Evolutionary conservation across 1,284 basidiomycete species (phyloP).

Genomic region (Ustilago trichophora): DNA sequence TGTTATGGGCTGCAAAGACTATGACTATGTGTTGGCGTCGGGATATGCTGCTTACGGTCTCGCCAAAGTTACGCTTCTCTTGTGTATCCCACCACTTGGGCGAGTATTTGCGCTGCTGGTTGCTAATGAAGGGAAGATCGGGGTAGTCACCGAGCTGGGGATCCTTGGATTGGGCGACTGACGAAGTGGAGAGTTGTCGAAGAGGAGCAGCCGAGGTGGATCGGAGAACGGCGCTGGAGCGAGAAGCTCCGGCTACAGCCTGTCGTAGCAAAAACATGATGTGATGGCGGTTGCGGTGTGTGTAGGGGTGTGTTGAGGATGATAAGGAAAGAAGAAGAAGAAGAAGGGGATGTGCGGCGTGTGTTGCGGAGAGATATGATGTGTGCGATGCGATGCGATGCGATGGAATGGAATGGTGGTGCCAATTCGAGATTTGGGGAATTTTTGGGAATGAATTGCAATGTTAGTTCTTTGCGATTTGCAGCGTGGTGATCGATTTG

Average conservation of each 20-base stretch:
- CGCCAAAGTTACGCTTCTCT: slow-evolving; percentile 65
- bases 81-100: slow-evolving; percentile 65
- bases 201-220: slow-evolving; percentile 11
- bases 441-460: too few species aligned
- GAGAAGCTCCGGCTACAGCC: slow-evolving; percentile 29
- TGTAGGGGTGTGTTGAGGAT: too few species aligned
- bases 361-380: too few species aligned
- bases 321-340: too few species aligned
- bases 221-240: slow-evolving; percentile 19
- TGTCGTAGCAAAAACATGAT: slow-evolving; percentile 47
- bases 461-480: slow-evolving; percentile 11
- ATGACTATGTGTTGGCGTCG: too few species aligned
- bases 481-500: slow-evolving; percentile 12
- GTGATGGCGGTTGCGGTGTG: too few species aligned
- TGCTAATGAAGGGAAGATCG: slow-evolving; percentile 50
- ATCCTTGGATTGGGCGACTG: slow-evolving; percentile 42
- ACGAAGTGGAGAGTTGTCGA: slow-evolving; percentile 32
- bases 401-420: too few species aligned
- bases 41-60: slow-evolving; percentile 60
- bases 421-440: too few species aligned
- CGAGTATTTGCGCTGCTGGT: slow-evolving; percentile 58
- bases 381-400: too few species aligned
- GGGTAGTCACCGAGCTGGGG: slow-evolving; percentile 66
- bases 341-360: too few species aligned
- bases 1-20: too few species aligned